These are phyloP conservation scores for Fraxinus platypoda DNA, from an alignment of 305 asterid species.

Conservation along the genomic window DNA sequence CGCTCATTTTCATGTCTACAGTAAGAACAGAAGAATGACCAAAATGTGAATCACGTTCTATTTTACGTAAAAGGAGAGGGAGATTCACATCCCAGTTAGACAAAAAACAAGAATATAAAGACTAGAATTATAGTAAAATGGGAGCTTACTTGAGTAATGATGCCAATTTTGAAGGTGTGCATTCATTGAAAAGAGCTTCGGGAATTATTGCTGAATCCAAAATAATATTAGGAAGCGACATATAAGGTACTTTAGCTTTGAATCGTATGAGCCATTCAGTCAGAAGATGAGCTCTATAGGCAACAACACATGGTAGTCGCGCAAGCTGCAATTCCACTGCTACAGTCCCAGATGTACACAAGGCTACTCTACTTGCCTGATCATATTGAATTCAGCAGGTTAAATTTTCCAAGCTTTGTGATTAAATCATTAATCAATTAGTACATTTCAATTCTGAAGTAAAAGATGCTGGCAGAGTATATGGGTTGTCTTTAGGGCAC, in stretches of 20 bases:
- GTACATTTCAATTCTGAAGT: neutral
- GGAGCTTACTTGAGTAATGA: conserved; percentile 52
- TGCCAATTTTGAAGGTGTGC: conserved; percentile 72
- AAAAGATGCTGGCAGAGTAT: neutral
- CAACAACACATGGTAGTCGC: conserved; percentile 83
- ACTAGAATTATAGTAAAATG: neutral
- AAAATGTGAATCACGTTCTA: neutral
- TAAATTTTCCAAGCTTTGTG: neutral
- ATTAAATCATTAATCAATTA: neutral
- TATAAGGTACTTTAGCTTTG: conserved; percentile 75
- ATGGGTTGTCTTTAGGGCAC: neutral
- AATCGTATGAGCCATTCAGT: conserved; percentile 77
- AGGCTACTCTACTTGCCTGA: conserved; percentile 83
- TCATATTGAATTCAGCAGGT: conserved; percentile 10
- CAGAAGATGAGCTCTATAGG: conserved; percentile 79
- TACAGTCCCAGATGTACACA: conserved; percentile 93
- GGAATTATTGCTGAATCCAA: conserved; percentile 68
- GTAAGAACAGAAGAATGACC: neutral
- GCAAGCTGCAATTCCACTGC: conserved; percentile 93
- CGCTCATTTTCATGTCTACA: neutral
- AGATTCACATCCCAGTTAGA: neutral
- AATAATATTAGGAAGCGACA: conserved; percentile 83
- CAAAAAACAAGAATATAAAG: neutral
- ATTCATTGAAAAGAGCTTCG: conserved; percentile 72
- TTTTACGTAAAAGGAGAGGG: neutral